Evolutionary conservation across 129 eudicot species (phyloP), one percentile per base, ranked within the genome.

Genomic region (Arctium lappa): DNA sequence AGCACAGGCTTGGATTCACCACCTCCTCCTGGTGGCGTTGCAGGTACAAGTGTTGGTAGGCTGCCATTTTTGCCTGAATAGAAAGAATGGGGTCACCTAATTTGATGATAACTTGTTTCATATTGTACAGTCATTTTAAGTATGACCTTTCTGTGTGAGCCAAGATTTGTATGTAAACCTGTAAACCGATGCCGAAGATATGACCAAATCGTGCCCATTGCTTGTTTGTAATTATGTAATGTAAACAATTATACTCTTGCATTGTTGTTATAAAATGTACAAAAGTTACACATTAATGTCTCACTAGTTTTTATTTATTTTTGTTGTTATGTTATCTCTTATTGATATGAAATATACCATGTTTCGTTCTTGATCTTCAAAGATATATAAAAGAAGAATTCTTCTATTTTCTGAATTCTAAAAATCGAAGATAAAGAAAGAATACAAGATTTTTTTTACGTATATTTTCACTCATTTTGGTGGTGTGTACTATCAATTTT

Each of bases 51-150:
- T 40, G 92, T 93, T 72, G 36, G 87, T 68, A 83, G 93, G 90
- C 89, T 95, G 75, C 99, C 97, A 31, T 77, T 93, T 74, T 84
- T 93, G 79, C 99, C 99, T 22, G 95, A 93, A 79, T 93, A 88
- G 76, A n/a, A 15, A 38, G 37, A 31, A 70, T 27, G 37, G 69
- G 34, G 37, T 40, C 33, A 70, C 62, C 62, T 80, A 42, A 81
- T 34, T 42, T 31, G 42, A 79, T 84, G 56, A 79, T 84, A 62
- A 83, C 81, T 71, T 65, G 70, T 68, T 78, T 81, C 84, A 86
- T 48, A 74, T 74, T 93, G 95, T 91, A 91, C 91, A 93, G 86
- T 85, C 83, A 82, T 87, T 89, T 80, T 69, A 79, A 84, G 77
- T 63, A 80, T 86, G 86, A 84, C 86, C n/a, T 16, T 73, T 22